Conservation (phyloP, 768 basidiomycete species). For the Lactarius deliciosus region DNA sequence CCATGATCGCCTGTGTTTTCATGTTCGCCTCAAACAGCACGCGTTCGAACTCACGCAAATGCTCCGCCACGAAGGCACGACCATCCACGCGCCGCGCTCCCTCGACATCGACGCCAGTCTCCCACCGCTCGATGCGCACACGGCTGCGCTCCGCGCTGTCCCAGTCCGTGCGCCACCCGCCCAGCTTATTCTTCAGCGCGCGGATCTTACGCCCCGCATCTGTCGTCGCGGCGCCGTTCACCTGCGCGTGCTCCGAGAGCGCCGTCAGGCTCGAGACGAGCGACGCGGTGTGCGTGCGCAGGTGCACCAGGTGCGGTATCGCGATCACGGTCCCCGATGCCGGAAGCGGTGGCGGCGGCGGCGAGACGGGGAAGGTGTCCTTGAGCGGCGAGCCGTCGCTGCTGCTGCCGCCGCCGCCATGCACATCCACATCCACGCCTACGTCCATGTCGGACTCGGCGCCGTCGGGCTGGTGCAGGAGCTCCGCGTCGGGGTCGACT, state of each 20-base stretch:
- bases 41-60: slow-evolving; percentile 70
- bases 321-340: slow-evolving; percentile 51
- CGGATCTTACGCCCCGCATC: slow-evolving; percentile 87
- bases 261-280: slow-evolving; percentile 72
- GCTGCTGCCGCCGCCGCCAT: slow-evolving; percentile 51
- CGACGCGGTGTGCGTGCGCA: slow-evolving; percentile 72
- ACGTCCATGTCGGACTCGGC: slow-evolving; percentile 20
- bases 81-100: slow-evolving; percentile 58
- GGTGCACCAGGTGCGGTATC: slow-evolving; percentile 63
- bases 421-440: slow-evolving; percentile 41
- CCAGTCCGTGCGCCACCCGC: slow-evolving; percentile 78
- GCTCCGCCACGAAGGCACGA: slow-evolving; percentile 71
- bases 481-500: slow-evolving; percentile 50
- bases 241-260: slow-evolving; percentile 86
- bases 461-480: slow-evolving; percentile 25
- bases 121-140: slow-evolving; percentile 76
- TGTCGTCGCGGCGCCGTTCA: slow-evolving; percentile 79
- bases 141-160: slow-evolving; percentile 84
- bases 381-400: slow-evolving; percentile 51
- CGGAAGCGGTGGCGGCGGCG: slow-evolving; percentile 44
- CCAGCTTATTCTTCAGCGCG: slow-evolving; percentile 79
- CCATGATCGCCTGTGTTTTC: slow-evolving; percentile 84
- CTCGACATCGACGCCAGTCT: slow-evolving; percentile 54
- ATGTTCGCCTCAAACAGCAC: slow-evolving; percentile 69
- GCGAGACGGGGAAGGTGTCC: slow-evolving; percentile 49